phyloP scores from a whole-genome alignment of 192 early-diverging fungal species.

The Rhizophlyctis rosea region DNA sequence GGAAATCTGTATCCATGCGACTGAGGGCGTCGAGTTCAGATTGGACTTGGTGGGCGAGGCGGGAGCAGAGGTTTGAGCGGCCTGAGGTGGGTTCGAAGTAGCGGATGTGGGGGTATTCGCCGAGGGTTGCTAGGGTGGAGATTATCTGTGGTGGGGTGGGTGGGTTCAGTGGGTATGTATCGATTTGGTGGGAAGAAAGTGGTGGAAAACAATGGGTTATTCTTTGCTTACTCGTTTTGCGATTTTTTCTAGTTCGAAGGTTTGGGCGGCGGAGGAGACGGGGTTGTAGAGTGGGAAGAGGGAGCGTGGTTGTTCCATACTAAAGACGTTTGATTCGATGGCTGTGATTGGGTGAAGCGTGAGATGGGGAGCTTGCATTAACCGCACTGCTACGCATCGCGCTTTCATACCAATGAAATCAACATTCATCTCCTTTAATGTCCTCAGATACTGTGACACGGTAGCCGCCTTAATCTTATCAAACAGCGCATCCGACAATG shows the following conservation, averaged over 20 bases:
- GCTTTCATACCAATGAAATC: constrained; percentile 45
- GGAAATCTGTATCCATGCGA: constrained; percentile 61
- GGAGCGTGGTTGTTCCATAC: constrained; percentile 37
- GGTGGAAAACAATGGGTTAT: not conserved
- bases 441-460: constrained; percentile 37
- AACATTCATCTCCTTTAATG: constrained; percentile 45
- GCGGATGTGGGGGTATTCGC: constrained; percentile 89
- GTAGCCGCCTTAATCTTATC: constrained; percentile 55
- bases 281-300: constrained; percentile 45
- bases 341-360: constrained; percentile 29
- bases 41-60: constrained; percentile 79
- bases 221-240: constrained; percentile 28
- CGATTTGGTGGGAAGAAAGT: constrained; percentile 22
- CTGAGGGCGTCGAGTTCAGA: constrained; percentile 81
- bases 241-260: constrained; percentile 35
- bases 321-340: constrained; percentile 48
- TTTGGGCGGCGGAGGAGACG: constrained; percentile 16
- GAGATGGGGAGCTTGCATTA: not conserved
- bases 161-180: constrained; percentile 38
- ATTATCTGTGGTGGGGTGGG: constrained; percentile 69
- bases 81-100: constrained; percentile 76
- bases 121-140: constrained; percentile 81
- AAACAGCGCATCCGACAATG: constrained; percentile 62
- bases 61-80: constrained; percentile 33
- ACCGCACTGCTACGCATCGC: not conserved